A percentile compares a stretch with the other conserved stretches of the same genome.
These are phyloP conservation scores for Pichia sp. DNA, from an alignment of 1,139 yeast genomes.

Conservation along the genomic window DNA sequence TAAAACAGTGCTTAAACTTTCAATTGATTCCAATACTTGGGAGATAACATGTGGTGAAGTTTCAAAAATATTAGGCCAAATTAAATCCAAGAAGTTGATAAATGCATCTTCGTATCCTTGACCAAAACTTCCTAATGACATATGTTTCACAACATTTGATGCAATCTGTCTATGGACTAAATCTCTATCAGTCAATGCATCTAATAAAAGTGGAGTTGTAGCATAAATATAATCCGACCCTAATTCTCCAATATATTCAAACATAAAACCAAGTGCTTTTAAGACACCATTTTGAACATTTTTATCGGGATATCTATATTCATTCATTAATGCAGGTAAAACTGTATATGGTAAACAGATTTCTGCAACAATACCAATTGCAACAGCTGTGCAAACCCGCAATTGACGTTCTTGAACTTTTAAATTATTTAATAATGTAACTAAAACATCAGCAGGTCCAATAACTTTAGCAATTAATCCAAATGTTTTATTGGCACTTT, in stretches of 20 bases:
- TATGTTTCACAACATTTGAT: conserved; percentile 76
- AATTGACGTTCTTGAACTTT: conserved; percentile 93
- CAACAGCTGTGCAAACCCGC: conserved; percentile 96
- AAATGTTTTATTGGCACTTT: conserved; percentile 86
- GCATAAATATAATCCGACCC: conserved; percentile 82
- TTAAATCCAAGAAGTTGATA: conserved; percentile 65
- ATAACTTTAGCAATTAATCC: conserved; percentile 88
- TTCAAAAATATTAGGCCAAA: conserved; percentile 82
- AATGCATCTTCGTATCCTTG: conserved; percentile 69
- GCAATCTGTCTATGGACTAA: conserved; percentile 95
- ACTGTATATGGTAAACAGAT: conserved; percentile 92
- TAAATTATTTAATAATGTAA: conserved; percentile 74
- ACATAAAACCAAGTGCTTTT: conserved; percentile 87
- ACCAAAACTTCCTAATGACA: conserved; percentile 77
- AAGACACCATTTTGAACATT: conserved; percentile 95
- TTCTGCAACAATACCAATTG: conserved; percentile 95
- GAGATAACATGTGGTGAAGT: conserved; percentile 92
- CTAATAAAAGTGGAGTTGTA: conserved; percentile 74
- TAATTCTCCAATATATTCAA: conserved; percentile 84
- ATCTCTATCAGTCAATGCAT: conserved; percentile 87
- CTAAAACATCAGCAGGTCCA: conserved; percentile 94
- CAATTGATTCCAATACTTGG: conserved; percentile 76
- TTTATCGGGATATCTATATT: conserved; percentile 84
- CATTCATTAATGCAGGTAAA: conserved; percentile 95
- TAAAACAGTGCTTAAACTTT: conserved; percentile 62